phyloP scores from a whole-genome alignment of 495 filamentous ascomycete species.

The Penicillium canariense region DNA sequence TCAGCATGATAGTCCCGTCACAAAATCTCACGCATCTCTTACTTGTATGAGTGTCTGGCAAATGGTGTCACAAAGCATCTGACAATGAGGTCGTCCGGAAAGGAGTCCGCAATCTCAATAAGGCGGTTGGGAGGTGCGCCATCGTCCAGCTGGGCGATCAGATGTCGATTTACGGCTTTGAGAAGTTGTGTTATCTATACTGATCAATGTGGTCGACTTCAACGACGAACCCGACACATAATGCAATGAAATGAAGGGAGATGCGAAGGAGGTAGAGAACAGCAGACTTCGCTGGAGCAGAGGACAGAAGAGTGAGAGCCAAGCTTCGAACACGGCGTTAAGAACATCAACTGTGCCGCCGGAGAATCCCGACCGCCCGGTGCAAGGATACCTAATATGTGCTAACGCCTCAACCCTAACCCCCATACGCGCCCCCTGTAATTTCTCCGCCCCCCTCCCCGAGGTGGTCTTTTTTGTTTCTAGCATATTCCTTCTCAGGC shows the following conservation, averaged over 20 bases:
- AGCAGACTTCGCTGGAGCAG: no score
- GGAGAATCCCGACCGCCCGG: no score
- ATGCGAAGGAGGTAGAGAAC: no score
- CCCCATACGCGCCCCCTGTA: no score
- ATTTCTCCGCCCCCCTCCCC: no score
- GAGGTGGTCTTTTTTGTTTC: no score
- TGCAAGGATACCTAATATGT: no score
- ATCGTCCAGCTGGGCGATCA: not conserved
- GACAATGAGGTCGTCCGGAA: slow-evolving; percentile 1
- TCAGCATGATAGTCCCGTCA: not conserved
- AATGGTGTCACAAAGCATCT: not conserved
- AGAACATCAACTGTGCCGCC: no score
- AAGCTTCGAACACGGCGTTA: no score
- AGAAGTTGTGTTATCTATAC: not conserved
- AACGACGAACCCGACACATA: not conserved
- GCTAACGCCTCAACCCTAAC: no score
- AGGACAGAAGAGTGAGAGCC: not conserved
- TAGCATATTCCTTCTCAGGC: no score
- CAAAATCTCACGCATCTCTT: not conserved
- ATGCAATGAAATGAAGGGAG: not conserved
- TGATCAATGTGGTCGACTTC: not conserved
- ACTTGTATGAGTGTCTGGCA: slow-evolving; percentile 2
- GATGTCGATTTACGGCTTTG: not conserved
- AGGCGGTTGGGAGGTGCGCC: not conserved
- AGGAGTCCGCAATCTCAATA: slow-evolving; percentile 1